Evolutionary conservation across 1,284 basidiomycete genomes (phyloP).

Genomic region (Mrakiaceae sp.): DNA sequence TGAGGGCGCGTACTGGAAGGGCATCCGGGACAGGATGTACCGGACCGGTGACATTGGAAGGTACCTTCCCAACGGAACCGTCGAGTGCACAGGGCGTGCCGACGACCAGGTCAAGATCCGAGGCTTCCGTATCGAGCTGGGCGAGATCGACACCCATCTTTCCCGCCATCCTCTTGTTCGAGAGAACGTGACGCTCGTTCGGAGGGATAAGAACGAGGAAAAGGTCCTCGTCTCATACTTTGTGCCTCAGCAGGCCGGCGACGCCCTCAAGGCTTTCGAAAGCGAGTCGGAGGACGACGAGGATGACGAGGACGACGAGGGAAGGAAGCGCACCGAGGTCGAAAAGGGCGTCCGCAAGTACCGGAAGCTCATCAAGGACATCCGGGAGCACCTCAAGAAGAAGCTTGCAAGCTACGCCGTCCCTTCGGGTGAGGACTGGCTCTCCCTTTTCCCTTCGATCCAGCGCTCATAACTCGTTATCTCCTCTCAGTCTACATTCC

Average conservation of each 20-base stretch:
- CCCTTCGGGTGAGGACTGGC: conserved; percentile 52
- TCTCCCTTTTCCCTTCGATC: background rate
- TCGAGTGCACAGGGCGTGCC: conserved; percentile 94
- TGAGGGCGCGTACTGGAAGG: conserved; percentile 72
- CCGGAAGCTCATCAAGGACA: conserved; percentile 79
- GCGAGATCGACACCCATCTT: conserved; percentile 95
- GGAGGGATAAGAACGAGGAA: conserved; percentile 98
- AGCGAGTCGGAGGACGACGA: conserved; percentile 55
- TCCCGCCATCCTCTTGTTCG: conserved; percentile 85
- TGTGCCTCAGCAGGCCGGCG: conserved; percentile 69
- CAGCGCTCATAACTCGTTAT: background rate
- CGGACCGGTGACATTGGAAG: conserved; percentile 92
- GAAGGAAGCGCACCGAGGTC: conserved; percentile 37
- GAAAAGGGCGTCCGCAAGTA: conserved; percentile 69
- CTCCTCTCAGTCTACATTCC: conserved; percentile 72
- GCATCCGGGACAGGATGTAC: conserved; percentile 97
- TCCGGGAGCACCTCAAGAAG: conserved; percentile 91
- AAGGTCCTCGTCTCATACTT: conserved; percentile 98
- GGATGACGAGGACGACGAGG: conserved; percentile 40
- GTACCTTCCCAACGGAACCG: conserved; percentile 83
- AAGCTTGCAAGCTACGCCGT: conserved; percentile 91
- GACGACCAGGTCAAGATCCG: conserved; percentile 99
- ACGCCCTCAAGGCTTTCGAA: conserved; percentile 58
- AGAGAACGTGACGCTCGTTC: conserved; percentile 93
- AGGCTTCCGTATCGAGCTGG: conserved; percentile 96